Conservation (phyloP, 768 basidiomycete genomes). For the Psilocybe subaeruginosa region DNA sequence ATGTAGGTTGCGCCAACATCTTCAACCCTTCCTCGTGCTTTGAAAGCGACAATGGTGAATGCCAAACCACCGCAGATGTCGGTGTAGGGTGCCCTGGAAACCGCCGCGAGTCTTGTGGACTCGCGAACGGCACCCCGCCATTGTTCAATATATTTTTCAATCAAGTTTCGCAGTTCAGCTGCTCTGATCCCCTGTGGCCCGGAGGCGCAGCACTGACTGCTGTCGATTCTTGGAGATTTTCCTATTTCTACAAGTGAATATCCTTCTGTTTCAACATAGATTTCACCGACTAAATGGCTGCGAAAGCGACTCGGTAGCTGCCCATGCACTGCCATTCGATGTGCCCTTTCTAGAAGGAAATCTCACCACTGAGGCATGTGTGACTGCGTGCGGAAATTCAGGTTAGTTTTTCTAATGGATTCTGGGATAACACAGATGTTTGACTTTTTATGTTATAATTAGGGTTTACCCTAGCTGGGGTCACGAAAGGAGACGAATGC, state of each 20-base stretch:
- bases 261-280: background rate
- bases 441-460: background rate
- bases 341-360: background rate
- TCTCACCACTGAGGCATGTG: conserved; percentile 5
- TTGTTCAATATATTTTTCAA: conserved; percentile 11
- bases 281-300: background rate
- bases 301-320: background rate
- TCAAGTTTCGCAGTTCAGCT: background rate
- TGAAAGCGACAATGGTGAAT: conserved; percentile 7
- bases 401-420: background rate
- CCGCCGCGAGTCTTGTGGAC: conserved; percentile 4
- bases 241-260: conserved; percentile 10
- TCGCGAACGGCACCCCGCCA: background rate
- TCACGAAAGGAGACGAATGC: conserved; percentile 4
- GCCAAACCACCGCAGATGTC: background rate
- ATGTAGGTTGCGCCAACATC: conserved; percentile 6
- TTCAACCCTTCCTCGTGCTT: conserved; percentile 6
- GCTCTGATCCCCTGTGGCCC: conserved; percentile 6
- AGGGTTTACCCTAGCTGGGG: conserved; percentile 8
- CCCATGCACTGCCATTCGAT: background rate
- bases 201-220: conserved; percentile 10
- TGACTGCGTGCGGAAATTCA: background rate
- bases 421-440: background rate
- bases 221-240: conserved; percentile 9
- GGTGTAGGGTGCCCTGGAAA: conserved; percentile 2